These are phyloP conservation scores for Citrus maxima DNA, from an alignment of 345 rosid species.

Conservation along the genomic window DNA sequence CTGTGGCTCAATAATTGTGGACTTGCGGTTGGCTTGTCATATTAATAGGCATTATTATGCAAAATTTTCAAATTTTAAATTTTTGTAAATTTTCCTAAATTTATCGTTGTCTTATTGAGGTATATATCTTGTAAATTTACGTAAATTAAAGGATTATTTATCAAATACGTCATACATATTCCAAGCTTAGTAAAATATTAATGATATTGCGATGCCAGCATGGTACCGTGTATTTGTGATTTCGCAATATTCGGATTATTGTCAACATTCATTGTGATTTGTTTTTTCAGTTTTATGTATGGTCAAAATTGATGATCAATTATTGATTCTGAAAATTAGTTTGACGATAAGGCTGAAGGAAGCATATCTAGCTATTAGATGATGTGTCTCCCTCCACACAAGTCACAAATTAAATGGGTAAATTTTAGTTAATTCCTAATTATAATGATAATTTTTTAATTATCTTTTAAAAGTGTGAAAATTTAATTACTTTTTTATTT, in stretches of 20 bases:
- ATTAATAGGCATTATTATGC: too few species aligned
- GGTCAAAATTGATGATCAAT: neutral
- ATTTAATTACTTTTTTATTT: fast-evolving
- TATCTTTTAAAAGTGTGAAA: too few species aligned
- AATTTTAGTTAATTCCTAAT: too few species aligned
- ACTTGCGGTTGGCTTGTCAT: too few species aligned
- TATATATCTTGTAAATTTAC: neutral
- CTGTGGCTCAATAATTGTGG: too few species aligned
- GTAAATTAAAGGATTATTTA: neutral
- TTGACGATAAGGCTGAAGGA: neutral
- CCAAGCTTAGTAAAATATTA: too few species aligned
- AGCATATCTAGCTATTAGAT: neutral
- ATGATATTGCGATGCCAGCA: neutral
- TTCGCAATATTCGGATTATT: neutral
- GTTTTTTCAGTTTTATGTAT: neutral
- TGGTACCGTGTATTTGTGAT: neutral
- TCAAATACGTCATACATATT: neutral
- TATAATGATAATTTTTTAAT: too few species aligned
- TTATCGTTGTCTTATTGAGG: neutral
- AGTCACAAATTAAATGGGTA: neutral
- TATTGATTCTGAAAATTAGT: neutral
- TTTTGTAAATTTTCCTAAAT: too few species aligned
- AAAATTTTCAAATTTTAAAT: too few species aligned
- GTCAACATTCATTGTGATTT: neutral
- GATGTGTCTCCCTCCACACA: neutral